These are phyloP conservation scores for Linanthus parryae DNA, from an alignment of 148 eudicot genomes.

Conservation along the genomic window DNA sequence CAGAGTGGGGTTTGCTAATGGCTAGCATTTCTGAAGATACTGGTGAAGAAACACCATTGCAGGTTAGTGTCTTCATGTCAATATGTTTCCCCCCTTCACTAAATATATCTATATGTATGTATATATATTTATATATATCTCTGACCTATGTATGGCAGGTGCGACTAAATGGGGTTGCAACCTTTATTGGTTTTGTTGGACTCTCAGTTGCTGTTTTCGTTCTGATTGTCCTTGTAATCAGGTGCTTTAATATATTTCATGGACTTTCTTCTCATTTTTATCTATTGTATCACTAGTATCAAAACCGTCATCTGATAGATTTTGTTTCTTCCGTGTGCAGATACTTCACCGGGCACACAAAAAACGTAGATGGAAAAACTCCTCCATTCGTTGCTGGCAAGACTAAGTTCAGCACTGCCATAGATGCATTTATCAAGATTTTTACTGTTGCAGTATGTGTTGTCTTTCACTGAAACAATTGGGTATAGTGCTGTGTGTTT, in stretches of 20 bases:
- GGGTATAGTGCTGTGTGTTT: not conserved
- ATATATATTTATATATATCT: not conserved
- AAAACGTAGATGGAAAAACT: slow-evolving; percentile 27
- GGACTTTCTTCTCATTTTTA: not conserved
- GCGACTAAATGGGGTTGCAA: slow-evolving; percentile 90
- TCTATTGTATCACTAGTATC: too few relatives aligned
- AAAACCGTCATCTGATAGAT: too few relatives aligned
- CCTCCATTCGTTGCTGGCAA: slow-evolving; percentile 50
- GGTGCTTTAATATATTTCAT: slow-evolving; percentile 28
- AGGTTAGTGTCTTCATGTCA: slow-evolving; percentile 32
- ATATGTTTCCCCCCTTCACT: not conserved
- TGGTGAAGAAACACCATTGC: slow-evolving; percentile 98
- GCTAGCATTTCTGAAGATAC: slow-evolving; percentile 97
- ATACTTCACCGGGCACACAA: slow-evolving; percentile 69
- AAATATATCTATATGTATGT: slow-evolving; percentile 1
- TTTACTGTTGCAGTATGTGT: slow-evolving; percentile 85
- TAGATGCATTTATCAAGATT: slow-evolving; percentile 78
- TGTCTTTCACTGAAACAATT: slow-evolving; percentile 8
- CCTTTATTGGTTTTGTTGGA: slow-evolving; percentile 85
- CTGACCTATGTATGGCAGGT: slow-evolving; percentile 35
- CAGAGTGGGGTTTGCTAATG: slow-evolving; percentile 99
- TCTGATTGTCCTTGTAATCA: slow-evolving; percentile 50
- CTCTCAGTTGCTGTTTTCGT: slow-evolving; percentile 69
- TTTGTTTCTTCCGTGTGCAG: slow-evolving; percentile 21
- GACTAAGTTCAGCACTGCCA: slow-evolving; percentile 51